Base-by-base conservation (phyloP, 2,329 filamentous ascomycete genomes). In the Knufia petricola region DNA sequence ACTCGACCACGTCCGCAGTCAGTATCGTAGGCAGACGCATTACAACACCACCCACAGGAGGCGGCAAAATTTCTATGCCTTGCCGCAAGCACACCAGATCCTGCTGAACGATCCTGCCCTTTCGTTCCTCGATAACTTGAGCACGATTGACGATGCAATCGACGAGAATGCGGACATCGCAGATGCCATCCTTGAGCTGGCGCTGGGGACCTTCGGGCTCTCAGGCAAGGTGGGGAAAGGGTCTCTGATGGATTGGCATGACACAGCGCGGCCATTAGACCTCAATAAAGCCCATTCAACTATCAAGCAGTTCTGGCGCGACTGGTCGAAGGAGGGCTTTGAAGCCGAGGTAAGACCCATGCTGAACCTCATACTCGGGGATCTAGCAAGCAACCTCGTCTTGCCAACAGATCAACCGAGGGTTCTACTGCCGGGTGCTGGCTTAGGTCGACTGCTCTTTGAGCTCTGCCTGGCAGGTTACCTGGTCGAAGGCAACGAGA, bases 201-300 rank as follows among this genome's bases (percentile, higher is more conserved):
- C 84, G 1, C 70, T 90, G 6, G 37, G 73, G 39, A 80, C 81
- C 3, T 92, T 94, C 58, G 74, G 75, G 17, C 66, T 81, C n/a
- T 58, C 71, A 37, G 52, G 56, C 24, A 47, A 63, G 34, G 63
- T 63, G 2, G 58, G 64, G 7, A 63, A 66, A 17, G 65, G 69
- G 46, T 64, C 68, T 1, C 66, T 69, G 30, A 67, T 73, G 10
- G 74, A 81, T 38, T 89, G 88, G 82, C 74, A 78, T 17, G 81
- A 79, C 3, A 73, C 78, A 26, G 84, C 88, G 12, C 89, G 82
- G 37, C 68, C 79, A 21, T 72, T 72, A 19, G 90, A 96, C 60
- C 72, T 94, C 46, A 87, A 94, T 63, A 98, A 96, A 67, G 89
- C 90, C 1, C 79, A 88, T 53, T 94, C 87, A 60, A 96, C 89